phyloP scores from a whole-genome alignment of 1,284 basidiomycete genomes.

The Neolentinus lepideus region DNA sequence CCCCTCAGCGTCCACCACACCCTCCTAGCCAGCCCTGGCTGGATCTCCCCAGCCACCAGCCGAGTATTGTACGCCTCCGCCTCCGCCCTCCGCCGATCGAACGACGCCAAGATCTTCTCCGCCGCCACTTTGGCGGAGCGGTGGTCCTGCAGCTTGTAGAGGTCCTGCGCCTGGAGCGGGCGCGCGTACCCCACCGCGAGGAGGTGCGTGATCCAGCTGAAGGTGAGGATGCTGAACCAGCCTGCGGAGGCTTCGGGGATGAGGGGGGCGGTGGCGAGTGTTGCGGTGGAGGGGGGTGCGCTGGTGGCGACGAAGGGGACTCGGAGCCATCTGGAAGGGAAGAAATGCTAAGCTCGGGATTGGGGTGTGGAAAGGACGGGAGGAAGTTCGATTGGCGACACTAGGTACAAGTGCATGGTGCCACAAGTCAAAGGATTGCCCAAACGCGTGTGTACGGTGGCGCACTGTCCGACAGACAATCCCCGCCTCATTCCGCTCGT shows the following conservation, averaged over 20 bases:
- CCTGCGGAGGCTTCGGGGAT: conserved; percentile 47
- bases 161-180: conserved; percentile 75
- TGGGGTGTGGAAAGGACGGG: neutral
- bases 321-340: neutral
- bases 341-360: neutral
- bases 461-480: too few species aligned
- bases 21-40: conserved; percentile 40
- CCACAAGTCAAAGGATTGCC: too few species aligned
- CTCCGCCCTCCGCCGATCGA: conserved; percentile 47
- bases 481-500: neutral
- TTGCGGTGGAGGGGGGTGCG: conserved; percentile 38
- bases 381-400: neutral
- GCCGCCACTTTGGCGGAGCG: conserved; percentile 55
- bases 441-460: too few species aligned
- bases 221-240: conserved; percentile 45
- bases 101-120: conserved; percentile 55
- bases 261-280: conserved; percentile 44
- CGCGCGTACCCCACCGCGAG: conserved; percentile 68
- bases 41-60: conserved; percentile 57
- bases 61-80: conserved; percentile 68
- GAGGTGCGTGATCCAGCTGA: conserved; percentile 72
- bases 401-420: too few species aligned
- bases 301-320: conserved; percentile 17
- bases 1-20: conserved; percentile 60
- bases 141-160: conserved; percentile 76